These are phyloP conservation scores for Phytophthora meadii DNA, from an alignment of 352 stramenopile genomes.

Conservation along the genomic window DNA sequence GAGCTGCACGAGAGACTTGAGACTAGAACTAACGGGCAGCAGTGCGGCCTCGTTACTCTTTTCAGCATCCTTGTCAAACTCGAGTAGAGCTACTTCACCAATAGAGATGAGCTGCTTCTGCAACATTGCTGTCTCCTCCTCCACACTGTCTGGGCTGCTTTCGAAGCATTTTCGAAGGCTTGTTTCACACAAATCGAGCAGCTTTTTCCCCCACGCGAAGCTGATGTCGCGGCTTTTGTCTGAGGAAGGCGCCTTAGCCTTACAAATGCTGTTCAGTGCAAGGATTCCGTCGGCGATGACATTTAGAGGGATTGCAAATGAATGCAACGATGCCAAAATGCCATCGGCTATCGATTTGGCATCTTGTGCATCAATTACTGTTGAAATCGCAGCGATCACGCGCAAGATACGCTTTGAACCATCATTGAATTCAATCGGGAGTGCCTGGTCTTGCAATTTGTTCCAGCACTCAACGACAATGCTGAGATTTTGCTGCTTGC, in stretches of 20 bases:
- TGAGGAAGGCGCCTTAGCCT: constrained; percentile 60
- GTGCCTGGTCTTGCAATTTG: constrained; percentile 70
- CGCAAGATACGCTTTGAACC: constrained; percentile 85
- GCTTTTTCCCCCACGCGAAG: constrained; percentile 70
- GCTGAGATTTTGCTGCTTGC: constrained; percentile 64
- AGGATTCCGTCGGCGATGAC: constrained; percentile 80
- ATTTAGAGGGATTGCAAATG: constrained; percentile 81
- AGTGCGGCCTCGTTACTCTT: constrained; percentile 56
- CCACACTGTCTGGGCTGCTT: constrained; percentile 52
- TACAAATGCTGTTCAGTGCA: constrained; percentile 81
- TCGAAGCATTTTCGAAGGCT: constrained; percentile 74
- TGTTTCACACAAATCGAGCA: constrained; percentile 67
- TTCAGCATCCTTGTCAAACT: constrained; percentile 83
- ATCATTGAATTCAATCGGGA: constrained; percentile 74
- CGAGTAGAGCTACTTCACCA: constrained; percentile 79
- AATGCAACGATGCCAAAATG: constrained; percentile 74
- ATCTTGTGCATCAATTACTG: constrained; percentile 76
- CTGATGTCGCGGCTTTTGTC: constrained; percentile 68
- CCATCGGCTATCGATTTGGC: constrained; percentile 78
- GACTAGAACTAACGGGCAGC: constrained; percentile 50
- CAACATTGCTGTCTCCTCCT: constrained; percentile 62
- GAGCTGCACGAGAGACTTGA: constrained; percentile 77
- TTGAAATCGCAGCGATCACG: constrained; percentile 77
- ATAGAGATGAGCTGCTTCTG: constrained; percentile 86
- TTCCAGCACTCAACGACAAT: constrained; percentile 87